Base-by-base conservation (phyloP, 1,284 basidiomycete genomes). In the Heterobasidion irregulare region DNA sequence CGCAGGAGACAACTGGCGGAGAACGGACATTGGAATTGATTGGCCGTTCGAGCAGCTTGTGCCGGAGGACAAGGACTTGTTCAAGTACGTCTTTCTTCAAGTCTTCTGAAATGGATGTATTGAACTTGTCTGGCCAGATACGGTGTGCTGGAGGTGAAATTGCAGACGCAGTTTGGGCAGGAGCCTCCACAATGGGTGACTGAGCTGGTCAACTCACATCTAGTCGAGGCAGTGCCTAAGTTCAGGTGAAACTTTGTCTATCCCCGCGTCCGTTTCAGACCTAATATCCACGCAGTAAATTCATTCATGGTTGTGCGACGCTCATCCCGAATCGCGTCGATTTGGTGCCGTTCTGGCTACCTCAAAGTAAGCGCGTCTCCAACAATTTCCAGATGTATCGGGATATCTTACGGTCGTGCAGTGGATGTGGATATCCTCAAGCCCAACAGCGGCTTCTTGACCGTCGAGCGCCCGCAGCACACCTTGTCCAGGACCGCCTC, bases 331-430 rank as follows among this genome's bases (percentile, higher is more conserved):
- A 94, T 68, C 89, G 96, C 47, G 96, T 98, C 54, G 92, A 98
- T 66, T 82, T 99, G n/a, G 91, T 99, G 15, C 96, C 96, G 4
- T 99, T 98, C 79, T 99, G 96, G 96, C 83, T 98, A 4, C 94
- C 94, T 6, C 94, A 96, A 69, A 96, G 88, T 93, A 68, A 44
- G 46, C 6, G 50, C 41, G 52, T 47, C 33, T 35, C 45, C 52
- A 26, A 15, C 45, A 6, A 36, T 8, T 32, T 9, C 2, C 34
- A n/a, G 6, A 32, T 2, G 7, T 38, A 33, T 47, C 38, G 0
- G 9, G 38, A 10, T 50, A 36, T 9, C 26, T 57, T 56, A 62
- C 38, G 33, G 44, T 36, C 36, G 61, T 53, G 51, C 68, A 91
- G 91, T 96, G 93, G 93, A 94, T 57, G 89, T 84, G 55, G 92